Evolutionary conservation across 2,329 filamentous ascomycete genomes (phyloP).

Genomic region (Trichoderma brevicompactum): DNA sequence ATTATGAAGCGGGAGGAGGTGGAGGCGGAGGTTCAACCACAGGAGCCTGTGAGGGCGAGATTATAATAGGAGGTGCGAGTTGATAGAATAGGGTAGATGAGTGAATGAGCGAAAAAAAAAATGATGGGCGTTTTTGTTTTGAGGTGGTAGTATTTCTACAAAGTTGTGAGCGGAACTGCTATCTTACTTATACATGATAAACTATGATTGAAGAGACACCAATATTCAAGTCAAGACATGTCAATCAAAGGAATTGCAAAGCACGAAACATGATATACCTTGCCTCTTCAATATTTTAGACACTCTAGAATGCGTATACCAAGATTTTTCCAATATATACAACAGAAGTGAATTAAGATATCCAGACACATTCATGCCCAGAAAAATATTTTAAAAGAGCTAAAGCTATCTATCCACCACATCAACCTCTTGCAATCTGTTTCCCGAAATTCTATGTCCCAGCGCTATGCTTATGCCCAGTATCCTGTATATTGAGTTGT

Average conservation of each 20-base stretch:
- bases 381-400: not conserved
- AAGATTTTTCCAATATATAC: not conserved
- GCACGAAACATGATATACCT: not conserved
- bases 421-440: constrained; percentile 16
- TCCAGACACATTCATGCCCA: not conserved
- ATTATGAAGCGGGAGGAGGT: not conserved
- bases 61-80: not conserved
- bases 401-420: not conserved
- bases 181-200: too few species aligned
- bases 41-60: constrained; percentile 1
- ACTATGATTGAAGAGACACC: too few species aligned
- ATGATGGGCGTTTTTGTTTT: too few species aligned
- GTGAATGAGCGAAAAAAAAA: too few species aligned
- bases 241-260: too few species aligned
- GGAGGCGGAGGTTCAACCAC: not conserved
- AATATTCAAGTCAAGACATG: too few species aligned
- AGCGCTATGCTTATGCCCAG: not conserved
- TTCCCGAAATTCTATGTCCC: constrained; percentile 1
- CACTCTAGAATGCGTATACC: not conserved
- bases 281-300: not conserved
- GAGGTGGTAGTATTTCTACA: too few species aligned
- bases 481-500: not conserved
- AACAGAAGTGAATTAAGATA: not conserved
- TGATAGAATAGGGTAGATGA: too few species aligned
- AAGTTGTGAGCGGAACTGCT: too few species aligned